Evolutionary conservation across 2,329 filamentous ascomycete genomes (phyloP), one percentile per base, ranked within the genome.

Genomic region (Triangularia verruculosa): DNA sequence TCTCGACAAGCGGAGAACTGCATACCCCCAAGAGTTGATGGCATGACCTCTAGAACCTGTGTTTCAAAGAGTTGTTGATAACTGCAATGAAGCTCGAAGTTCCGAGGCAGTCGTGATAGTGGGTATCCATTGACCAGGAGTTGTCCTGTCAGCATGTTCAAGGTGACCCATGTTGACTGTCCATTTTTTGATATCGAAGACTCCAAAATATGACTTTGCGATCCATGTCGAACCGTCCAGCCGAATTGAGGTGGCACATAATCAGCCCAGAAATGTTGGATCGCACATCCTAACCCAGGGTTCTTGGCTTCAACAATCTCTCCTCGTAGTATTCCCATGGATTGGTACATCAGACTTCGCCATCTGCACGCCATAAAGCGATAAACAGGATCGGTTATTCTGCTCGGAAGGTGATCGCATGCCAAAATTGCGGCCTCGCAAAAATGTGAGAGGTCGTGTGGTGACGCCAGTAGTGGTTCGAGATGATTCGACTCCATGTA

Each of bases 121-220:
- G 82, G 83, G 1, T 73, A 51, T 0, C 84, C 84, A 62, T 86
- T 77, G 0, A 87, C 77, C 0, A 86, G 74, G 0, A 89, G 72
- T 24, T 80, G 75, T 0, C 80, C 84, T 0, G 76, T 81, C 1
- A 88, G 66, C 0, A 85, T 57, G 64, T 85, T 84, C 66, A 80
- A 81, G 25, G 82, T 78, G 75, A 2, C 28, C 5, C 22, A 74
- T 66, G 4, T 65, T 28, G 2, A 25, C 34, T 25, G 47, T 25
- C 9, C 63, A 22, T 7, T 34, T 8, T 8, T 13, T 7, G 2
- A 22, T 39, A 47, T 60, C 11, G 3, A 4, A 28, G 30, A 17
- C 13, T 43, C 5, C 8, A 68, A 27, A 13, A 68, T 61, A 32
- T 67, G 66, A 5, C 30, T 3, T 2, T 60, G 58, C 4, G 24